Base-by-base conservation (phyloP, 1,284 basidiomycete genomes). In the Mycena citricolor region DNA sequence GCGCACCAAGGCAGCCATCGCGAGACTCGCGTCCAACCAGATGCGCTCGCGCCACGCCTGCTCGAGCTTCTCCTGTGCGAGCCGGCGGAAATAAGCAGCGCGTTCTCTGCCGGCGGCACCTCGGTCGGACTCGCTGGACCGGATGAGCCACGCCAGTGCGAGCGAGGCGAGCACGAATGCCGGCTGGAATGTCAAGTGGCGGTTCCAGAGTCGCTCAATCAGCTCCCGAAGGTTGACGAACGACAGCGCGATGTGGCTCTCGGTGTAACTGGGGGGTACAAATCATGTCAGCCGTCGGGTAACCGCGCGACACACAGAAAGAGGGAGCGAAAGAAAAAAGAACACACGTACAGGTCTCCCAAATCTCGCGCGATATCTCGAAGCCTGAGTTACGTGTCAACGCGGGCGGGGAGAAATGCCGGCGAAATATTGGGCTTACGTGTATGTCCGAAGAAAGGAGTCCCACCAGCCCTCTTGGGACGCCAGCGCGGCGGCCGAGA, bases 1-100 rank as follows among this genome's bases (percentile, higher is more conserved):
- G 67, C 79, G 55, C 50, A 88, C 86, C 54, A 86, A 65, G 16
- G 85, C 85, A n/a, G 85, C 86, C 58, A 85, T 81, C 1, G 83
- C 86, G 5, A 86, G 69, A 13, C 72, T 71, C 26, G 76, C 67
- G 55, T 87, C 84, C 28, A 82, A 41, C 24, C 16, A 17, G 17
- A 41, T 25, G n/a, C 45, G n/a, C 34, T 44, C 16, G 38, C 41
- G 12, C 45, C 49, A 45, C 8, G 46, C 42, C 13, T 32, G 32
- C 5, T 21, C 13, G 12, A 52, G 29, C 2, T 42, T 40, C 4
- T 26, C 25, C n/a, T 52, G 42, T 17, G 51, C 51, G 22, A 32
- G 39, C 13, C 45, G 39, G 1, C 51, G 38, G 17, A 45, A 25
- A 31, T 33, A 67, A 22, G 80, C 58, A 0, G 86, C 83, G 21